Base-by-base conservation (phyloP, 2,329 filamentous ascomycete genomes). In the Emericellopsis cladophorae region DNA sequence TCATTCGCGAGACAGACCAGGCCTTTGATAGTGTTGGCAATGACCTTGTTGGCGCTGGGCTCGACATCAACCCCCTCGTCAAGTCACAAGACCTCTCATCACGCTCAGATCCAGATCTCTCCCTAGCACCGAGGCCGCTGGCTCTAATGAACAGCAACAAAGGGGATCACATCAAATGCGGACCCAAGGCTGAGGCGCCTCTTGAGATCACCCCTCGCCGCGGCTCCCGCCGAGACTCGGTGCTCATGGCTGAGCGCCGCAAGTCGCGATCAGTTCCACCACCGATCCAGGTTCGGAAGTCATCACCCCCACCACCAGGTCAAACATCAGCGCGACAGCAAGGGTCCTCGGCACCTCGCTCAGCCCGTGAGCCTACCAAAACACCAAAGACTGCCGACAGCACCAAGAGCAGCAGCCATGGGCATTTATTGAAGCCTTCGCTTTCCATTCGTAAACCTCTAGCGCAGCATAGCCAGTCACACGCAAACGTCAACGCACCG, bases 1-100 rank as follows among this genome's bases (percentile, higher is more conserved):
- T 45, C 35, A 45, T 45, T 12, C 4, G 26, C 18, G 40, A 45
- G 33, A 40, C 43, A 14, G 43, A 45, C 12, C 34, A 31, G 40
- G 43, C 43, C 5, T 45, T 45, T 26, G 37, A 39, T 29, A 18
- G 31, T 14, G 37, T 41, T 8, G 38, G 38, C 16, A 34, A 23
- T 4, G 39, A 44, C 21, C 37, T 46, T 18, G 48, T 47, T 18
- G 44, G 46, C 34, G 47, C 42, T 21, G 31, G 31, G 16, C 16
- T 39, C 26, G 31, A 39, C 4, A n/a, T 39, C 15, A 29, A 9
- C 12, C 8, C 12, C 6, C 37, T 10, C 6, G 7, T 12, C 24
- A 10, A 16, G 18, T 42, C 40, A 12, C n/a, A 37, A 22, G 37
- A 40, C 31, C 29, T 40, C 23, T 29, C 26, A 29, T 40, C 37